Evolutionary conservation across 2,329 filamentous ascomycete species (phyloP), one percentile per base, ranked within the genome.

Genomic region (Leptosphaerulina australis): DNA sequence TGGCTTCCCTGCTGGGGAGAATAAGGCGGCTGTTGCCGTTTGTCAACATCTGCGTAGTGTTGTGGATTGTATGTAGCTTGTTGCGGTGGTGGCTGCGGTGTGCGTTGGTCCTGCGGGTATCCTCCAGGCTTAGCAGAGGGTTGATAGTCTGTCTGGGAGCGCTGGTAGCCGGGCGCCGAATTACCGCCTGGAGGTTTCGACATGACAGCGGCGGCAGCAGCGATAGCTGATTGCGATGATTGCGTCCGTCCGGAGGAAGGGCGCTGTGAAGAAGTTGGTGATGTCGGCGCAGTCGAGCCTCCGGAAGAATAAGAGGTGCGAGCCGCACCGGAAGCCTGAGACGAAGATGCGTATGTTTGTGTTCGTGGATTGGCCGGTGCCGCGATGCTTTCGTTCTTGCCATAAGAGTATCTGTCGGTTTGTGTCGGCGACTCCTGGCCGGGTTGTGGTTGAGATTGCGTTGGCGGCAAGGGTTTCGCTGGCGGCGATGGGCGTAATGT

Each of bases 61-160:
- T 84, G 84, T 21, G 90, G 90, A 68, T 94, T 90, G 70, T 94
- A 94, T 60, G 84, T 84, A 30, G 84, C 78, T 50, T 75, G 70
- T 17, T 78, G 76, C 37, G 74, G 75, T 48, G 75, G 77, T 41
- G 73, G 67, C 43, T 75, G 74, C 22, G 69, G 67, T 31, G 69
- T 53, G 44, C 73, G 73, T 44, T 72, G 70, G 39, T 75, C 76
- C 56, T 72, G 64, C n/a, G 69, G 59, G 53, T 74, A 73, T 5
- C 66, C 66, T 22, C 67, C 69, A 38, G 70, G 62, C 29, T 60
- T 55, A 34, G 64, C 58, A 38, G 62, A 48, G 10, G 70, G 60
- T 36, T 68, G 60, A 39, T 77, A 77, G 51, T 80, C 76, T 29
- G 72, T 74, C 31, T 75, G 76, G 18, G 76, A 63, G 55, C 77